phyloP scores from a whole-genome alignment of 192 early-diverging fungal genomes.

The Coemansia aciculifera region DNA sequence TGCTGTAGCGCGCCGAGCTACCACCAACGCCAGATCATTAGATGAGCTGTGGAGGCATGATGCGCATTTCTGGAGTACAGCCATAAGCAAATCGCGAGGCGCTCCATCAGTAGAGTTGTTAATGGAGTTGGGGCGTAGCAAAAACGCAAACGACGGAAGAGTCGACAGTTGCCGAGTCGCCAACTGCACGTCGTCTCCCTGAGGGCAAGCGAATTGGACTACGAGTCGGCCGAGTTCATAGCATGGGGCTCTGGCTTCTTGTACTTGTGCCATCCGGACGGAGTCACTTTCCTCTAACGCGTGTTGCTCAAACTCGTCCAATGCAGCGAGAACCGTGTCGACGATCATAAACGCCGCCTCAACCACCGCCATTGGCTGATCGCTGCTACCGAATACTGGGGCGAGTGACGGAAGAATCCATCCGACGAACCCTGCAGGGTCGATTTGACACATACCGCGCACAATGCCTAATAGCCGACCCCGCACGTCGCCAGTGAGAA shows the following conservation, averaged over 20 bases:
- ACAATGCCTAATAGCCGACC: conserved; percentile 35
- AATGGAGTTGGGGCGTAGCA: conserved; percentile 35
- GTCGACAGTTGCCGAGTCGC: conserved; percentile 30
- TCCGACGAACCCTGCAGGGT: conserved; percentile 43
- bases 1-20: conserved; percentile 37
- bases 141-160: conserved; percentile 46
- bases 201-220: not conserved
- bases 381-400: conserved; percentile 11
- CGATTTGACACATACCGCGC: conserved; percentile 38
- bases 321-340: conserved; percentile 32
- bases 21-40: conserved; percentile 16
- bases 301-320: conserved; percentile 48
- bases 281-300: conserved; percentile 32
- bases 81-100: conserved; percentile 32
- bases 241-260: conserved; percentile 23
- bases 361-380: conserved; percentile 3
- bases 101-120: not conserved
- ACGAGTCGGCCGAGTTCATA: conserved; percentile 31
- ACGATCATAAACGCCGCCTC: conserved; percentile 45
- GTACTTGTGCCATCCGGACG: not conserved
- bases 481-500: conserved; percentile 38
- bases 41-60: conserved; percentile 7
- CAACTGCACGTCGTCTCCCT: not conserved
- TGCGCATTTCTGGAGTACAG: conserved; percentile 35
- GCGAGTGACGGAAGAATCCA: conserved; percentile 47